Percentiles rank a stretch among this genome's conserved stretches.
Evolutionary conservation across 768 basidiomycete species (phyloP).

Genomic region (Hemileccinum rubropunctum): DNA sequence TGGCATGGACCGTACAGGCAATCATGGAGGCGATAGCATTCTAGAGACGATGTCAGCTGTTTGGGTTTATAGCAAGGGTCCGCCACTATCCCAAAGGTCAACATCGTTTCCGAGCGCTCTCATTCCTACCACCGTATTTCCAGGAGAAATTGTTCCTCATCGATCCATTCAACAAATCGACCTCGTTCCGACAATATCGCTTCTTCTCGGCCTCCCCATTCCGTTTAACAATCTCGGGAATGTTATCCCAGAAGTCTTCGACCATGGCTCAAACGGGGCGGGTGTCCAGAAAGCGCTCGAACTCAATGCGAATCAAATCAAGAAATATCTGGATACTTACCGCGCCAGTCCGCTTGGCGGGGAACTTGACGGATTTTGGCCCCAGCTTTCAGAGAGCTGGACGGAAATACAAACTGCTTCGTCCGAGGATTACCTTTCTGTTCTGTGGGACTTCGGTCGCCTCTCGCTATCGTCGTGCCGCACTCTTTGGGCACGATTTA

Average conservation of each 20-base stretch:
- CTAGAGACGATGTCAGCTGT: conserved; percentile 83
- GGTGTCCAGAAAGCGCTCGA: conserved; percentile 58
- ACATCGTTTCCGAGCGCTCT: conserved; percentile 46
- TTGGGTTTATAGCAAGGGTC: conserved; percentile 90
- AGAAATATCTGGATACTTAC: conserved; percentile 74
- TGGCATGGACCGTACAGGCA: conserved; percentile 93
- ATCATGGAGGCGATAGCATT: conserved; percentile 90
- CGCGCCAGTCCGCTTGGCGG: conserved; percentile 63
- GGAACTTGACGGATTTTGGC: conserved; percentile 72
- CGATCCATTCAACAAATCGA: conserved; percentile 91
- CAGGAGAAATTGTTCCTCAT: conserved; percentile 49
- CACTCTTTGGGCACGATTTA: conserved; percentile 93
- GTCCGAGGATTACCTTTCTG: conserved; percentile 9
- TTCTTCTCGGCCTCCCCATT: conserved; percentile 89
- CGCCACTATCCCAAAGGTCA: conserved; percentile 39
- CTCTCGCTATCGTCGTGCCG: conserved; percentile 61
- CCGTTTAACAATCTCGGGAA: conserved; percentile 95
- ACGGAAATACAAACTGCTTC: conserved; percentile 30
- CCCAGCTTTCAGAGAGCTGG: conserved; percentile 48
- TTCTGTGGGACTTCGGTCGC: conserved; percentile 27
- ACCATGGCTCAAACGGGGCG: conserved; percentile 36
- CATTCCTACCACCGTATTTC: conserved; percentile 56
- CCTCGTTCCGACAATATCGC: conserved; percentile 81
- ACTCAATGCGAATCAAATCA: conserved; percentile 74
- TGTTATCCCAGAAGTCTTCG: conserved; percentile 90